phyloP scores from a whole-genome alignment of 1,284 basidiomycete species.

The Naganishia albida region DNA sequence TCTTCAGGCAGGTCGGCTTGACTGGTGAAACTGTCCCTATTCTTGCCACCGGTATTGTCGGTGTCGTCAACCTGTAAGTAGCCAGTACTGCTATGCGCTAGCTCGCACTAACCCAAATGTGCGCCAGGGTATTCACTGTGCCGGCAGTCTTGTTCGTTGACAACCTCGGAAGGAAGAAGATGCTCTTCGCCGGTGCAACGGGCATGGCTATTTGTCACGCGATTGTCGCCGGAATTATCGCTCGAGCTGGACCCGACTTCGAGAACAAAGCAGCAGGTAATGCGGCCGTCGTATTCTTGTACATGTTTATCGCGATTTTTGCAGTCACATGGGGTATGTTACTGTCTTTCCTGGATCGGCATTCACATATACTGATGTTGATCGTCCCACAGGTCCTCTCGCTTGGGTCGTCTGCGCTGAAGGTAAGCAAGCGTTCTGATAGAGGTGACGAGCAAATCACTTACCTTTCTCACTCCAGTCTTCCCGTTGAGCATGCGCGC shows the following conservation, averaged over 20 bases:
- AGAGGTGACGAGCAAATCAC: neutral
- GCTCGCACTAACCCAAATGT: neutral
- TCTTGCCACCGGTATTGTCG: slow-evolving; percentile 78
- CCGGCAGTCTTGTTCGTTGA: slow-evolving; percentile 52
- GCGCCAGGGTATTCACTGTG: slow-evolving; percentile 43
- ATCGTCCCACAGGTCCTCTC: slow-evolving; percentile 35
- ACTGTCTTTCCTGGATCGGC: neutral
- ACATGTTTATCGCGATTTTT: slow-evolving; percentile 41
- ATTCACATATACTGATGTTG: neutral
- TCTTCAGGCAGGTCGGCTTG: slow-evolving; percentile 37
- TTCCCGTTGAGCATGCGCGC: slow-evolving; percentile 53
- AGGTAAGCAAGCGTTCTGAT: slow-evolving; percentile 21
- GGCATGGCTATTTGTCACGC: slow-evolving; percentile 52
- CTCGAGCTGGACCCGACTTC: slow-evolving; percentile 42
- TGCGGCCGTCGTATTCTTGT: slow-evolving; percentile 40
- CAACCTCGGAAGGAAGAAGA: slow-evolving; percentile 49
- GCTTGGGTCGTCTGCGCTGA: slow-evolving; percentile 53
- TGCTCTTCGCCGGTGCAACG: slow-evolving; percentile 48
- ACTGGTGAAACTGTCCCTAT: slow-evolving; percentile 60
- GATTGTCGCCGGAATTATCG: slow-evolving; percentile 47
- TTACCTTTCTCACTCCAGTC: slow-evolving; percentile 28
- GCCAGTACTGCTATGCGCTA: too few species aligned
- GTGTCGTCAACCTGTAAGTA: slow-evolving; percentile 62
- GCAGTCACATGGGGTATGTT: slow-evolving; percentile 49
- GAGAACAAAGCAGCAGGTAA: slow-evolving; percentile 46